These are phyloP conservation scores for Globisporangium yorkense DNA, from an alignment of 352 stramenopile genomes.

Conservation along the genomic window DNA sequence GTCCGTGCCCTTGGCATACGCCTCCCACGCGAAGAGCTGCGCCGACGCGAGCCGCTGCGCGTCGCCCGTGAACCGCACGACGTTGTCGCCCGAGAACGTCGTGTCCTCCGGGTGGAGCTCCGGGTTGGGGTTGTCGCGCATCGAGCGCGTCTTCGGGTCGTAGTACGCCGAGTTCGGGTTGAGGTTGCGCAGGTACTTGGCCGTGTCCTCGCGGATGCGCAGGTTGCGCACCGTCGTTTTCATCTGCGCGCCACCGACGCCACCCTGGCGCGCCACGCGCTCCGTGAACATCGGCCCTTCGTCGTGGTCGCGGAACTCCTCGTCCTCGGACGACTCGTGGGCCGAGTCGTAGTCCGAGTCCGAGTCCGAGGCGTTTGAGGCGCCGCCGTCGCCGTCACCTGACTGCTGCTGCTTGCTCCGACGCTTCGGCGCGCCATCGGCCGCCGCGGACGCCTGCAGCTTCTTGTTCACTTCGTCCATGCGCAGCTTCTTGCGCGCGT, in stretches of 20 bases:
- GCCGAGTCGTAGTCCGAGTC: slow-evolving; percentile 89
- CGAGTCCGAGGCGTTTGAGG: slow-evolving; percentile 52
- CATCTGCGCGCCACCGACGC: slow-evolving; percentile 97
- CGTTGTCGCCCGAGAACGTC: slow-evolving; percentile 96
- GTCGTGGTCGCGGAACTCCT: slow-evolving; percentile 91
- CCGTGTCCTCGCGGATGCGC: slow-evolving; percentile 98
- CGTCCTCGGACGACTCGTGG: slow-evolving; percentile 75
- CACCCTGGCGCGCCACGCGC: slow-evolving; percentile 92
- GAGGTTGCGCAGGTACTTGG: slow-evolving; percentile 99
- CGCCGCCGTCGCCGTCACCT: slow-evolving; percentile 3
- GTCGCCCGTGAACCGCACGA: slow-evolving; percentile 90
- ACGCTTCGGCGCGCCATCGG: background rate
- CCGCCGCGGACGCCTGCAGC: slow-evolving; percentile 26
- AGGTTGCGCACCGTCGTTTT: slow-evolving; percentile 97
- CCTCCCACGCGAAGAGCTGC: slow-evolving; percentile 96
- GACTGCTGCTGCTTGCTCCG: slow-evolving; percentile 20
- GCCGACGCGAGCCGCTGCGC: slow-evolving; percentile 91
- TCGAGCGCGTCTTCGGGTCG: slow-evolving; percentile 97
- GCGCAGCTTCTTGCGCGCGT: slow-evolving; percentile 67
- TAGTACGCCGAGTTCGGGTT: slow-evolving; percentile 98
- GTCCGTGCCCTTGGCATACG: slow-evolving; percentile 86
- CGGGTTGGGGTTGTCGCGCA: slow-evolving; percentile 97
- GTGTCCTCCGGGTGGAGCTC: slow-evolving; percentile 91
- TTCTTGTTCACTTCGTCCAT: slow-evolving; percentile 78
- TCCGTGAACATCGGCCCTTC: slow-evolving; percentile 93